These are phyloP conservation scores for Eustoma russellianum DNA, from an alignment of 257 asterid species.

Conservation along the genomic window DNA sequence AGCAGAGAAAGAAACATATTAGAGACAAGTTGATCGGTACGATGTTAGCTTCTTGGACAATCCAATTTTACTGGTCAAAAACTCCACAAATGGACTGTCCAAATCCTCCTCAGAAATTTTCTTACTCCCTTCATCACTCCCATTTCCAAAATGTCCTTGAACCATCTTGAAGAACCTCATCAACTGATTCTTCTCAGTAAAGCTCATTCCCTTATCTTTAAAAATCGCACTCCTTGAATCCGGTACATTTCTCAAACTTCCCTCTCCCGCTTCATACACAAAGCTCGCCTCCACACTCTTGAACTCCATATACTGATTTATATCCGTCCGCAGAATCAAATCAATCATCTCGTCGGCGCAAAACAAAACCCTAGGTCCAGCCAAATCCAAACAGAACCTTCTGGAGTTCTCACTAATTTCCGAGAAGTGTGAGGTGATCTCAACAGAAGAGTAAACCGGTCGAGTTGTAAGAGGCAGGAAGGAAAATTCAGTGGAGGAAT, in stretches of 20 bases:
- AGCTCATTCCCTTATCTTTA: slow-evolving; percentile 43
- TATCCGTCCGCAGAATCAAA: slow-evolving; percentile 53
- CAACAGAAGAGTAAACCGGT: slow-evolving; percentile 47
- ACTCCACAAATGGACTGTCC: slow-evolving; percentile 65
- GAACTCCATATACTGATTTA: slow-evolving; percentile 85
- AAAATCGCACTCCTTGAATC: slow-evolving; percentile 80
- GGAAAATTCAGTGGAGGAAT: slow-evolving; percentile 13
- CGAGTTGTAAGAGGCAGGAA: slow-evolving; percentile 32
- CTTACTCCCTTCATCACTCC: slow-evolving; percentile 21
- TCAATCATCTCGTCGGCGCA: slow-evolving; percentile 66
- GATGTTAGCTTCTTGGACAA: slow-evolving; percentile 75
- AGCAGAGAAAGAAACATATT: slow-evolving; percentile 16
- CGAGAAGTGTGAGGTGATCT: slow-evolving; percentile 34
- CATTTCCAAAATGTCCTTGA: slow-evolving; percentile 49
- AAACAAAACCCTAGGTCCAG: slow-evolving; percentile 64
- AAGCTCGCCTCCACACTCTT: slow-evolving; percentile 71
- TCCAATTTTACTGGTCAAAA: slow-evolving; percentile 43
- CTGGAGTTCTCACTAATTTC: slow-evolving; percentile 41
- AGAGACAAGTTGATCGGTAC: slow-evolving; percentile 41
- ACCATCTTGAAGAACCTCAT: slow-evolving; percentile 84
- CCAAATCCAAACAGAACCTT: slow-evolving; percentile 54
- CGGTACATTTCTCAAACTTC: slow-evolving; percentile 56
- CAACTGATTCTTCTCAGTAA: slow-evolving; percentile 72
- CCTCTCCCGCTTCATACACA: slow-evolving; percentile 37
- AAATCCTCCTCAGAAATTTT: slow-evolving; percentile 60